Percentiles rank a stretch among this genome's conserved stretches.
These are phyloP conservation scores for Phytophthora melonis DNA, from an alignment of 352 stramenopile species.

Conservation along the genomic window DNA sequence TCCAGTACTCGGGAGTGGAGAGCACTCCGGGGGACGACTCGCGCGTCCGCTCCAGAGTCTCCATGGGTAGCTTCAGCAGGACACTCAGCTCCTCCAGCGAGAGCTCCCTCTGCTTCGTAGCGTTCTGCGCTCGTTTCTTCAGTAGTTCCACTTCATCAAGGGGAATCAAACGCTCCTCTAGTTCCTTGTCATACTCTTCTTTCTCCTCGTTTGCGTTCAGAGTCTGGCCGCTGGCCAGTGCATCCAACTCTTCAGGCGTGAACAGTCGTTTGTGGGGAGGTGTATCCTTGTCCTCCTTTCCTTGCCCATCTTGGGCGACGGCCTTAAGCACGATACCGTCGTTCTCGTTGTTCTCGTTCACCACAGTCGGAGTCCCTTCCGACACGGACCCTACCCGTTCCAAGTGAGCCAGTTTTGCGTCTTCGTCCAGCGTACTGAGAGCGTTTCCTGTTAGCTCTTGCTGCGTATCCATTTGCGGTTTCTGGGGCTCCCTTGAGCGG, in stretches of 20 bases:
- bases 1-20: neutral
- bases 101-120: neutral
- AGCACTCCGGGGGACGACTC: neutral
- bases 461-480: neutral
- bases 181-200: neutral
- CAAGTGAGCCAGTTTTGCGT: neutral
- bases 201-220: neutral
- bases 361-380: neutral
- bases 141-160: neutral
- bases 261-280: neutral
- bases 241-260: neutral
- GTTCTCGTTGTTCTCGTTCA: neutral
- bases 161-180: no score
- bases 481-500: neutral
- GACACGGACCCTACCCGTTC: neutral
- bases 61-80: neutral
- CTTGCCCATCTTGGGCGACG: neutral
- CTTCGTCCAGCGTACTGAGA: neutral
- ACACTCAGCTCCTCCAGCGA: neutral
- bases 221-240: neutral
- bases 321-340: neutral
- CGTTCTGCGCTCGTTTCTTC: neutral
- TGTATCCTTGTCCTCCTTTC: neutral
- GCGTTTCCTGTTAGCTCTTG: neutral
- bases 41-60: neutral